Evolutionary conservation across 2,329 filamentous ascomycete genomes (phyloP).

Genomic region (Colletotrichum agaves): DNA sequence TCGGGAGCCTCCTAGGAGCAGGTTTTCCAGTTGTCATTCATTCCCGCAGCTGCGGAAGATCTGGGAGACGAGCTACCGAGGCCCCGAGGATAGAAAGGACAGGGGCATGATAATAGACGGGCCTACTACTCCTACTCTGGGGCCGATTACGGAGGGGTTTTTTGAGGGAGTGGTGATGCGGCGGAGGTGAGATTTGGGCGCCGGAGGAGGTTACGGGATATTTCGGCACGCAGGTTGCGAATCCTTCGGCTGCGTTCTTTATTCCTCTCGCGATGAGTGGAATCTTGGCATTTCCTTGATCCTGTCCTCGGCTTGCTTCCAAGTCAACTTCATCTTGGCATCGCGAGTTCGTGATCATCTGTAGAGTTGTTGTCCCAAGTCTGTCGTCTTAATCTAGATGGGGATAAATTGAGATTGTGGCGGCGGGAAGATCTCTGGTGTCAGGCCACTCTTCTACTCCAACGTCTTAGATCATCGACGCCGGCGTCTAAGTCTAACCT

Average conservation of each 20-base stretch:
- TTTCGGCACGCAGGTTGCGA: background rate
- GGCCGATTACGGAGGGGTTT: background rate
- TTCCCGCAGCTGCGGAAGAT: too few species aligned
- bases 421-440: background rate
- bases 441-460: background rate
- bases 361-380: background rate
- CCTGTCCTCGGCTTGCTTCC: background rate
- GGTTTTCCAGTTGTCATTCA: too few species aligned
- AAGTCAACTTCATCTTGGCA: background rate
- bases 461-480: background rate
- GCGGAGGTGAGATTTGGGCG: background rate
- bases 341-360: background rate
- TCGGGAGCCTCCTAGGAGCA: background rate
- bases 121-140: background rate
- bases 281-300: background rate
- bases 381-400: background rate
- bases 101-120: background rate
- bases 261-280: background rate
- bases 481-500: background rate
- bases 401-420: conserved; percentile 20
- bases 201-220: too few species aligned
- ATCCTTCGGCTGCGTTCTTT: background rate
- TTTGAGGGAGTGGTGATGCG: background rate
- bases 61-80: background rate
- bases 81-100: background rate